Percentiles rank a stretch among this genome's conserved stretches.
phyloP scores from a whole-genome alignment of 768 basidiomycete genomes.

The Leccinum uliginosum region DNA sequence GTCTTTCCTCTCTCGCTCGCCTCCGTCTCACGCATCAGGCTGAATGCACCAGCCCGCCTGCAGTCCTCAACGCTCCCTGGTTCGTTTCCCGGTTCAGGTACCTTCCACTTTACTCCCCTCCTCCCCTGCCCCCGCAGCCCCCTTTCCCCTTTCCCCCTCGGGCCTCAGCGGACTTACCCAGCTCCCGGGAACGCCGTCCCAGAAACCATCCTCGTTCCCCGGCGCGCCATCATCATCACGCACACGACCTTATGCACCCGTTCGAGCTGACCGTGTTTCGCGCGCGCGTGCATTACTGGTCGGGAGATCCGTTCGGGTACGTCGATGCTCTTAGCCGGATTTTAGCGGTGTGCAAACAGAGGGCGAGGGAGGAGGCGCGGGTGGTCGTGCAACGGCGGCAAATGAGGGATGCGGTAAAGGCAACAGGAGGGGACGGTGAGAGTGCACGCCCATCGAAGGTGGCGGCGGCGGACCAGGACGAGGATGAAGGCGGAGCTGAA shows the following conservation, averaged over 20 bases:
- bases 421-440: background rate
- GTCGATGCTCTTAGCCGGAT: slow-evolving; percentile 68
- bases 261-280: slow-evolving; percentile 65
- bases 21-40: slow-evolving; percentile 84
- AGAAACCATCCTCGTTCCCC: slow-evolving; percentile 11
- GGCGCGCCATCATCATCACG: background rate
- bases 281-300: slow-evolving; percentile 75
- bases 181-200: slow-evolving; percentile 23
- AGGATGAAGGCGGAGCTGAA: background rate
- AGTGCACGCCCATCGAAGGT: background rate
- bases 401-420: background rate
- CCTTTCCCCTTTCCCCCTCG: slow-evolving; percentile 20
- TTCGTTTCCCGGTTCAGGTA: slow-evolving; percentile 44
- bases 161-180: slow-evolving; percentile 16
- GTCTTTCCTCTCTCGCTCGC: slow-evolving; percentile 74
- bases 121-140: slow-evolving; percentile 23
- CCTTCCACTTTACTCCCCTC: slow-evolving; percentile 6
- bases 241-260: slow-evolving; percentile 26
- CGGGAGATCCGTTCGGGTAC: slow-evolving; percentile 75
- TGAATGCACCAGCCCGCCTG: slow-evolving; percentile 77
- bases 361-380: slow-evolving; percentile 35
- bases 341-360: slow-evolving; percentile 54
- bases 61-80: slow-evolving; percentile 58
- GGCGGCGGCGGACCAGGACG: slow-evolving; percentile 24
- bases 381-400: slow-evolving; percentile 13